phyloP scores from a whole-genome alignment of 176 grass and related monocot genomes.

The Phragmites australis region DNA sequence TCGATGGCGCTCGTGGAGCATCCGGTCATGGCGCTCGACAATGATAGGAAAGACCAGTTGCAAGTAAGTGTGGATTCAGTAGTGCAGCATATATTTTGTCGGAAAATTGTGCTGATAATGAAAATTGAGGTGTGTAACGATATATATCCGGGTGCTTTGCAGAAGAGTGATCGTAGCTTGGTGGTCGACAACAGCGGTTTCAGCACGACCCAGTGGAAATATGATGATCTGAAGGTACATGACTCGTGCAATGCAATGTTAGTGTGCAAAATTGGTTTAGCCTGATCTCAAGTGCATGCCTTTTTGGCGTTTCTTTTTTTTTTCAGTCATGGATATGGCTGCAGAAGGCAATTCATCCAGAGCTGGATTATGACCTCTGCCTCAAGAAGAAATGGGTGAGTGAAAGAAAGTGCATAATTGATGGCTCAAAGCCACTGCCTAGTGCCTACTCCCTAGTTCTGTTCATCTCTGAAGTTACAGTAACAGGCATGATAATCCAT shows the following conservation, averaged over 20 bases:
- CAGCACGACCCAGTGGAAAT: slow-evolving; percentile 60
- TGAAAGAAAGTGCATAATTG: neutral
- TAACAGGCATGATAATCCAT: neutral
- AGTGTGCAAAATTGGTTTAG: neutral
- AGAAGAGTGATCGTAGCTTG: slow-evolving; percentile 65
- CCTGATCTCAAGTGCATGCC: neutral
- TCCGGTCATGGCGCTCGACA: slow-evolving; percentile 46
- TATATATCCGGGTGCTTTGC: neutral
- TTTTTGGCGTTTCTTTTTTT: slow-evolving; percentile 23
- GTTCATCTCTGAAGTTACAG: neutral
- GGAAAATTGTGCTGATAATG: neutral
- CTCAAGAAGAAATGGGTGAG: slow-evolving; percentile 96
- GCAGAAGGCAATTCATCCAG: slow-evolving; percentile 98
- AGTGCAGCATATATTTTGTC: slow-evolving; percentile 29
- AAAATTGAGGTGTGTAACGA: slow-evolving; percentile 19
- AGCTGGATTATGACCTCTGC: slow-evolving; percentile 82
- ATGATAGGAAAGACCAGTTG: slow-evolving; percentile 26
- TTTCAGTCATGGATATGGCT: slow-evolving; percentile 92
- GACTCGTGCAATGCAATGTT: neutral
- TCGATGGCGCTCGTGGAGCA: slow-evolving; percentile 67
- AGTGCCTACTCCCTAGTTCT: no score
- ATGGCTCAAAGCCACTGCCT: neutral
- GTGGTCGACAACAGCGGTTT: slow-evolving; percentile 52
- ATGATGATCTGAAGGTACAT: slow-evolving; percentile 84
- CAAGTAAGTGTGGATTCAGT: slow-evolving; percentile 47